Percentiles rank a stretch among this genome's conserved stretches.
Conservation (phyloP, 495 filamentous ascomycete species). For the Polyplosphaeria fusca region DNA sequence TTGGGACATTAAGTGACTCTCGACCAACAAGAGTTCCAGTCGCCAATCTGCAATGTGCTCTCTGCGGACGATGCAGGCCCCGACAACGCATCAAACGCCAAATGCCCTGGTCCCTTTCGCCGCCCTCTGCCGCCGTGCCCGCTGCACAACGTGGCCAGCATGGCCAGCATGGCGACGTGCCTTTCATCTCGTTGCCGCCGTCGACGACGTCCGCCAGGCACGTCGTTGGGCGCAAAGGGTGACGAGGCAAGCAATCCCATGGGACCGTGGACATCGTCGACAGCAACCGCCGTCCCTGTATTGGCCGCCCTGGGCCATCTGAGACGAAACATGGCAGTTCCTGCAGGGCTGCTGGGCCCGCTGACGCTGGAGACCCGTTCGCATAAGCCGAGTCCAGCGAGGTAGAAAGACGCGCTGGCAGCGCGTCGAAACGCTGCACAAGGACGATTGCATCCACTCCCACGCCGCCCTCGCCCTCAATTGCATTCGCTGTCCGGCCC, state of each 20-base stretch:
- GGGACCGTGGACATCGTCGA: too few relatives aligned
- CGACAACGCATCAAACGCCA: conserved; percentile 27
- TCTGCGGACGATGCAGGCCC: too few relatives aligned
- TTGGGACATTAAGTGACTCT: neutral
- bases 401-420: conserved; percentile 16
- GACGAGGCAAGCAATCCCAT: neutral
- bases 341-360: too few relatives aligned
- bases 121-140: neutral
- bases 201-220: neutral
- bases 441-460: neutral
- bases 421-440: conserved; percentile 17
- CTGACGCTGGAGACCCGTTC: too few relatives aligned
- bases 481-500: conserved; percentile 21
- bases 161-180: neutral
- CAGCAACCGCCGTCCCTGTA: too few relatives aligned
- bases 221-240: neutral
- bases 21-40: too few relatives aligned
- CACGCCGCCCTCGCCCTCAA: conserved; percentile 16
- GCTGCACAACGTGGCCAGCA: conserved; percentile 1
- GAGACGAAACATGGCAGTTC: too few relatives aligned
- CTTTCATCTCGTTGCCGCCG: conserved; percentile 29
- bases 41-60: conserved; percentile 1
- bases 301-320: too few relatives aligned
- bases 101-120: neutral
- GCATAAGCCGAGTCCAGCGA: conserved; percentile 15